Conservation (phyloP, 345 rosid genomes). For the Atalantia buxifolia region DNA sequence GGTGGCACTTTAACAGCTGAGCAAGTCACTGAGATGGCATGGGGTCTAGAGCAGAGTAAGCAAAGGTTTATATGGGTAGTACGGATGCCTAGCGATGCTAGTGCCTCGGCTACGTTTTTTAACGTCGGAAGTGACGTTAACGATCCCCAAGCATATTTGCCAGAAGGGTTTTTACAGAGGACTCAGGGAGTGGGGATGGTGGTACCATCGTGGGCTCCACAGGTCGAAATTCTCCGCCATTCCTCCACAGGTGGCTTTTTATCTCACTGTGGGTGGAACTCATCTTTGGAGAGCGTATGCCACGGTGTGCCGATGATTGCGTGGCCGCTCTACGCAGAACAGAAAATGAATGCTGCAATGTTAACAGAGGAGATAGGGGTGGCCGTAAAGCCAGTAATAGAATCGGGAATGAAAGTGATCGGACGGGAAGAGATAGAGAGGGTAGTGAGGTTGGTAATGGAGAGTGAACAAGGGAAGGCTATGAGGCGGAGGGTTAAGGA, state of each 20-base stretch:
- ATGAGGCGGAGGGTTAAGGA: conserved; percentile 21
- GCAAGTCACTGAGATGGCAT: conserved; percentile 39
- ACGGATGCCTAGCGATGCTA: conserved; percentile 23
- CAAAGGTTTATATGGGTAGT: conserved; percentile 50
- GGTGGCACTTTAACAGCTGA: conserved; percentile 37
- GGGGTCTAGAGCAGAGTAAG: conserved; percentile 39
- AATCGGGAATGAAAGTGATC: conserved; percentile 15
- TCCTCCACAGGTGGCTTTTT: conserved; percentile 39
- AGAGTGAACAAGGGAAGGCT: conserved; percentile 24
- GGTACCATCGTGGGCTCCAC: conserved; percentile 37
- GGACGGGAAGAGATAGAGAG: conserved; percentile 32
- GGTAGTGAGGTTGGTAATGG: conserved; percentile 34
- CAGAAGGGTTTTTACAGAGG: conserved; percentile 36
- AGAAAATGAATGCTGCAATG: conserved; percentile 37
- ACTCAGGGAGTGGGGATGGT: conserved; percentile 29
- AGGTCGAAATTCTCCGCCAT: conserved; percentile 34
- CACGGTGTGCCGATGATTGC: conserved; percentile 45
- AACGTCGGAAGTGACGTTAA: conserved; percentile 16
- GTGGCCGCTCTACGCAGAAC: conserved; percentile 55
- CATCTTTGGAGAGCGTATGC: conserved; percentile 33
- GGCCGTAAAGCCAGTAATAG: conserved; percentile 24
- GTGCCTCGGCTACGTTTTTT: conserved; percentile 17
- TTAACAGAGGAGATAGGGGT: conserved; percentile 35
- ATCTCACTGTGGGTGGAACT: conserved; percentile 60
- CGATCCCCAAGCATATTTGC: conserved; percentile 28